Base-by-base conservation (phyloP, 2,329 filamentous ascomycete species). In the Fusarium mangiferae region DNA sequence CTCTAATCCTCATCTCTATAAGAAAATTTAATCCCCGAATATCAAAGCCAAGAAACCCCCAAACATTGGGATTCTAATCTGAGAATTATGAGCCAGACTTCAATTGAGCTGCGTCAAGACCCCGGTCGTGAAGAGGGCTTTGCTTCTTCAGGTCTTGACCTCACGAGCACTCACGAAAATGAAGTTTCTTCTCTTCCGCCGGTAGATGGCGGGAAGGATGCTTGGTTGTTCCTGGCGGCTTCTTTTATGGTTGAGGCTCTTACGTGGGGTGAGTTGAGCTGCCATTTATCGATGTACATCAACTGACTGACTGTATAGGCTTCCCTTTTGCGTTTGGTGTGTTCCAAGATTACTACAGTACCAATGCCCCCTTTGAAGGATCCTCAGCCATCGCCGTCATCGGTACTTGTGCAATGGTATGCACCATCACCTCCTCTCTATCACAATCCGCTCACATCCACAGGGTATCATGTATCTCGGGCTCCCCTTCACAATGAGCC, bases 271-370 rank as follows among this genome's bases (percentile, higher is more conserved):
- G 55, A 57, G 12, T 30, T 30, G 30, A 30, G 30, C 30, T 30
- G 4, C 30, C 30, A 30, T 9, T 30, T 12, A 13, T 30, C 30
- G 30, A 30, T 4, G 4, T 30, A 4, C 30, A 6, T 10, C 10
- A 5, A 9, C 12, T 58, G 5, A 68, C 22, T 35, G 5, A 4
- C 2, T 7, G 1, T 35, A 0, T 45, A 92, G 91, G 91, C 5
- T 93, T 93, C 64, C 89, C 90, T 0, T 90, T 91, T 63, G 87
- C 90, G 0, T 94, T 91, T 78, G 92, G 92, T 48, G 86, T 94
- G 30, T 93, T 94, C 77, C 91, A 93, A 74, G 87, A 91, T 58
- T 92, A 92, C 80, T 94, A 94, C 79, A 87, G 85, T 41, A 87
- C 84, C 4, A 85, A 91, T 66, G 85, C 85, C 9, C 87, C 89